These are phyloP conservation scores for Cercospora beticola DNA, from an alignment of 2,329 filamentous ascomycete genomes.

Conservation along the genomic window DNA sequence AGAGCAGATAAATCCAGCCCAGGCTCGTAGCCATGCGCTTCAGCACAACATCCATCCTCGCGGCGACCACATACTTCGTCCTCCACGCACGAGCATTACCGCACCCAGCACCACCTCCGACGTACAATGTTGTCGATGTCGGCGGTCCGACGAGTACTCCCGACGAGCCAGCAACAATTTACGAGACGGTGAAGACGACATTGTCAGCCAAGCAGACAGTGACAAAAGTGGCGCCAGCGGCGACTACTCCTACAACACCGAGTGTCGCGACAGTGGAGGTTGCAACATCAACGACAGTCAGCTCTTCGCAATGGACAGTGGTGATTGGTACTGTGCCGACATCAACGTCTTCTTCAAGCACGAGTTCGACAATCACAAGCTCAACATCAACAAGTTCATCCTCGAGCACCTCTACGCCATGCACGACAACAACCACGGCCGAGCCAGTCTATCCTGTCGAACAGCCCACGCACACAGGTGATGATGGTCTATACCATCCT, in stretches of 20 bases:
- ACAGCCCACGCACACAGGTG: not conserved
- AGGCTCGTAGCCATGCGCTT: slow-evolving; percentile 21
- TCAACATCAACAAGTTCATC: not conserved
- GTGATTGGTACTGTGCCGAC: not conserved
- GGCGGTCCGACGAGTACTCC: slow-evolving; percentile 24
- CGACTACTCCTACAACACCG: slow-evolving; percentile 14
- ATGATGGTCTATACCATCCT: slow-evolving; percentile 9
- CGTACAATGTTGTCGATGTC: slow-evolving; percentile 37
- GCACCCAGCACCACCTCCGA: slow-evolving; percentile 26
- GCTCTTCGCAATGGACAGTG: slow-evolving; percentile 8
- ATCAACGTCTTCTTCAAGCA: not conserved
- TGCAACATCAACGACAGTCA: slow-evolving; percentile 8
- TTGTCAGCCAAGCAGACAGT: slow-evolving; percentile 16
- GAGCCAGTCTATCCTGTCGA: slow-evolving; percentile 5
- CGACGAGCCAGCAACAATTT: slow-evolving; percentile 26
- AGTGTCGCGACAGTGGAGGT: not conserved
- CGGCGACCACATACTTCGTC: slow-evolving; percentile 29
- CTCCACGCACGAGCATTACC: slow-evolving; percentile 31
- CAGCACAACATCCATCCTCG: slow-evolving; percentile 12
- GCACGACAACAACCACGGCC: not conserved
- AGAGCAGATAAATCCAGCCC: not conserved
- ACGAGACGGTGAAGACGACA: slow-evolving; percentile 28
- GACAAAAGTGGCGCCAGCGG: slow-evolving; percentile 13
- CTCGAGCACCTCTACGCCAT: not conserved
- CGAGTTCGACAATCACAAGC: slow-evolving; percentile 2